Evolutionary conservation across 1,284 basidiomycete genomes (phyloP).

Genomic region (Sporisorium graminicola): DNA sequence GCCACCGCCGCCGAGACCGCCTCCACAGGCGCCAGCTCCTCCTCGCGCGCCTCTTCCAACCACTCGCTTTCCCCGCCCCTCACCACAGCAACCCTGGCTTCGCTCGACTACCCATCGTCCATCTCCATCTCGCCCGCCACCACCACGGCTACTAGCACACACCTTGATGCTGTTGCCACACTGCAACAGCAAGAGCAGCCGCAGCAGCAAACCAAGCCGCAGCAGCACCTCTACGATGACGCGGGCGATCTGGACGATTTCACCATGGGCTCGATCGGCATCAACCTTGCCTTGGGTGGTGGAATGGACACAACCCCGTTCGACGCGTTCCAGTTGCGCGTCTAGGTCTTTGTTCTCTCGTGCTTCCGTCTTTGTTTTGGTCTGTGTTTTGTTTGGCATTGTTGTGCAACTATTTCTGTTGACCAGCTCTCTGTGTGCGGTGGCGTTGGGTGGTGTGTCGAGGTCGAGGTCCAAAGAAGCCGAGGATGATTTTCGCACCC

Average conservation of each 20-base stretch:
- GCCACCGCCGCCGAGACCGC: not conserved
- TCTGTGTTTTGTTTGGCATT: not conserved
- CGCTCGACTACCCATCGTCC: slow-evolving; percentile 15
- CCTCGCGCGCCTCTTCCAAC: slow-evolving; percentile 19
- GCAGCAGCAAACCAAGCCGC: not conserved
- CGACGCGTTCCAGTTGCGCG: slow-evolving; percentile 12
- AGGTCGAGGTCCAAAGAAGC: not conserved
- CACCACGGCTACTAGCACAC: not conserved
- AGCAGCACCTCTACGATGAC: not conserved
- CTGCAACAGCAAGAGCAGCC: not conserved
- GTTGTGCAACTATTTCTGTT: not conserved
- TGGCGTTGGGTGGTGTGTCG: not conserved
- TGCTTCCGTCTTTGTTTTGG: not conserved
- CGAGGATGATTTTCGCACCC: not conserved
- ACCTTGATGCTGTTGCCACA: not conserved
- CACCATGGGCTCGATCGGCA: not conserved
- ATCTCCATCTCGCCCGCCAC: not conserved
- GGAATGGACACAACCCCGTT: not conserved
- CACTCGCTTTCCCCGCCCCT: slow-evolving; percentile 34
- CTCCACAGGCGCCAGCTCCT: slow-evolving; percentile 5
- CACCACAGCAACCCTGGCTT: slow-evolving; percentile 12
- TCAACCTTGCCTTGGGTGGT: not conserved
- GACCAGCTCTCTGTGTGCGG: not conserved
- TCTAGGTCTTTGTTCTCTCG: slow-evolving; percentile 6
- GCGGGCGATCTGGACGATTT: not conserved